phyloP scores from a whole-genome alignment of 305 asterid species.

The Fraxinus baroniana region DNA sequence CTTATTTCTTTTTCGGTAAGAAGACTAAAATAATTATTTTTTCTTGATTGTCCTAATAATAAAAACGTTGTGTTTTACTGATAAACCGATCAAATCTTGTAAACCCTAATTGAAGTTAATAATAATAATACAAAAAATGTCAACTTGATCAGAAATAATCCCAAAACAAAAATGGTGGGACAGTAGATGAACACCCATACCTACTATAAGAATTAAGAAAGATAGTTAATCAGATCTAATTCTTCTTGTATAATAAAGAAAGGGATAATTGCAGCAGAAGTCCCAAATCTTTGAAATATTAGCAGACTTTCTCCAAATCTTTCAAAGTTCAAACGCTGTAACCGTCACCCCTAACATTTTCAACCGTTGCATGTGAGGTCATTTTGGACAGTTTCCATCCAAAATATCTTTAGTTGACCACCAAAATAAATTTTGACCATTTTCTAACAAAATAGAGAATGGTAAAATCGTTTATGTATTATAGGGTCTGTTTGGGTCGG shows the following conservation, averaged over 20 bases:
- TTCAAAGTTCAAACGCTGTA: too few relatives aligned
- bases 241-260: not conserved
- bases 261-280: too few relatives aligned
- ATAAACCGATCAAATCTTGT: not conserved
- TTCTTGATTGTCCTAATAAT: not conserved
- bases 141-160: slow-evolving; percentile 3
- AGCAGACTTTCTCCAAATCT: too few relatives aligned
- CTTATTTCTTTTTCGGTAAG: not conserved
- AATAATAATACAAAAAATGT: not conserved
- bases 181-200: slow-evolving; percentile 36
- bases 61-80: not conserved
- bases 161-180: slow-evolving; percentile 13
- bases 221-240: not conserved
- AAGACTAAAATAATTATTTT: not conserved
- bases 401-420: too few relatives aligned
- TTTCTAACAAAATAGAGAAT: too few relatives aligned
- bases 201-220: slow-evolving; percentile 33
- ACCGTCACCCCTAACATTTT: too few relatives aligned
- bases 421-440: too few relatives aligned
- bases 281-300: too few relatives aligned
- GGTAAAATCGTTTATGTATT: too few relatives aligned
- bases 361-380: too few relatives aligned
- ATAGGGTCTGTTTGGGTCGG: too few relatives aligned
- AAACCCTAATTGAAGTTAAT: not conserved
- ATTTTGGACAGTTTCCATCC: too few relatives aligned